Conservation (phyloP, 345 rosid genomes). For the Citrus sp. region DNA sequence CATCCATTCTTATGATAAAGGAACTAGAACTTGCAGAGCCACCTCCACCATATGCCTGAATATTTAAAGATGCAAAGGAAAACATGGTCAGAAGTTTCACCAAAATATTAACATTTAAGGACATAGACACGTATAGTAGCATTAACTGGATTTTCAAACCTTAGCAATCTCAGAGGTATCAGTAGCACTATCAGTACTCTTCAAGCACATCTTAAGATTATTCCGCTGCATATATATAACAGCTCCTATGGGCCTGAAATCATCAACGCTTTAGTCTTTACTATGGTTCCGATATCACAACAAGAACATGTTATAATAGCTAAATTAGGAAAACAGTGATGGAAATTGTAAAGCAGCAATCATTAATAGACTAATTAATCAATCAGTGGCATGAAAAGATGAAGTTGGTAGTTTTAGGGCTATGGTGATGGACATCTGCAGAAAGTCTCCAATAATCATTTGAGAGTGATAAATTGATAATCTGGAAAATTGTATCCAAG, state of each 20-base stretch:
- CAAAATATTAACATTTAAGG: background rate
- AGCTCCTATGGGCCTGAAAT: constrained; percentile 80
- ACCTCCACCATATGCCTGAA: constrained; percentile 93
- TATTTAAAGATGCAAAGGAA: constrained; percentile 6
- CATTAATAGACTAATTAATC: background rate
- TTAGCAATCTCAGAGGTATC: constrained; percentile 85
- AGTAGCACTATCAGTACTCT: constrained; percentile 57
- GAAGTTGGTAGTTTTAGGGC: background rate
- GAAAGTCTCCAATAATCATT: background rate
- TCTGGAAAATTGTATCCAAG: background rate
- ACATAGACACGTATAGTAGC: background rate
- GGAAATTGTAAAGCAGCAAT: background rate
- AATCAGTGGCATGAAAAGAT: background rate
- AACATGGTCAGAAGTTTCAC: background rate
- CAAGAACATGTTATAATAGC: background rate
- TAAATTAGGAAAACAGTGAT: background rate
- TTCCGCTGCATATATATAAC: constrained; percentile 64
- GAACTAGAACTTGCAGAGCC: constrained; percentile 70
- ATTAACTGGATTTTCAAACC: constrained; percentile 34
- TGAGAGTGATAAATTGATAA: background rate
- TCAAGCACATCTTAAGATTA: constrained; percentile 83
- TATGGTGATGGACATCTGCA: background rate
- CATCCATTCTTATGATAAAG: constrained; percentile 87
- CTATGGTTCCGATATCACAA: background rate
- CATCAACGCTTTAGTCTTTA: constrained; percentile 3